Evolutionary conservation across 1,284 basidiomycete genomes (phyloP).

Genomic region (Sporisorium iseilematis-ciliati): DNA sequence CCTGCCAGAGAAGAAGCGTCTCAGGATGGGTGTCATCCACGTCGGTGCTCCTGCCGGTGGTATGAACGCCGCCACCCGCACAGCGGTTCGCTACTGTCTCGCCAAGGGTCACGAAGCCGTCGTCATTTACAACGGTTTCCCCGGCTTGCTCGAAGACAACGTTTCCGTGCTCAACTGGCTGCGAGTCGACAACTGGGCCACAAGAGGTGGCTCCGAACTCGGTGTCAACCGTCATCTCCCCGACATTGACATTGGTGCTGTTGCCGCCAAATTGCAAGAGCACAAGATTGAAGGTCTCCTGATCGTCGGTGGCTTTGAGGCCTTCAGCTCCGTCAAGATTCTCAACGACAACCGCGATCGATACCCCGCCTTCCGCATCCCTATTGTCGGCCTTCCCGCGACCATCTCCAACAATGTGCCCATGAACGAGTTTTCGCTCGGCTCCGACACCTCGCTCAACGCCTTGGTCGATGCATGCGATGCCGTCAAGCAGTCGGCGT

Average conservation of each 20-base stretch:
- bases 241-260: slow-evolving; percentile 82
- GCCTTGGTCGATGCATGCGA: slow-evolving; percentile 98
- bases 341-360: slow-evolving; percentile 83
- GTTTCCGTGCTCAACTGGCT: slow-evolving; percentile 92
- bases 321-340: slow-evolving; percentile 82
- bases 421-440: slow-evolving; percentile 93
- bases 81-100: slow-evolving; percentile 92
- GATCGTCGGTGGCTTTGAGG: slow-evolving; percentile 96
- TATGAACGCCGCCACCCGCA: slow-evolving; percentile 97
- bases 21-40: slow-evolving; percentile 91
- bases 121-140: slow-evolving; percentile 94
- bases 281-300: slow-evolving; percentile 84
- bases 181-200: slow-evolving; percentile 94
- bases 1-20: slow-evolving; percentile 74
- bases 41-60: slow-evolving; percentile 97
- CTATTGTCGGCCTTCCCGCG: slow-evolving; percentile 73
- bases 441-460: slow-evolving; percentile 94
- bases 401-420: slow-evolving; percentile 99
- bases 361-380: slow-evolving; percentile 85
- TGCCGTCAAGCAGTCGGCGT: slow-evolving; percentile 96
- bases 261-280: slow-evolving; percentile 88
- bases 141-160: slow-evolving; percentile 89
- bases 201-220: slow-evolving; percentile 96
- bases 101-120: slow-evolving; percentile 90
- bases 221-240: slow-evolving; percentile 94